Evolutionary conservation across 345 rosid genomes (phyloP).

Genomic region (Odontarrhena argentea): DNA sequence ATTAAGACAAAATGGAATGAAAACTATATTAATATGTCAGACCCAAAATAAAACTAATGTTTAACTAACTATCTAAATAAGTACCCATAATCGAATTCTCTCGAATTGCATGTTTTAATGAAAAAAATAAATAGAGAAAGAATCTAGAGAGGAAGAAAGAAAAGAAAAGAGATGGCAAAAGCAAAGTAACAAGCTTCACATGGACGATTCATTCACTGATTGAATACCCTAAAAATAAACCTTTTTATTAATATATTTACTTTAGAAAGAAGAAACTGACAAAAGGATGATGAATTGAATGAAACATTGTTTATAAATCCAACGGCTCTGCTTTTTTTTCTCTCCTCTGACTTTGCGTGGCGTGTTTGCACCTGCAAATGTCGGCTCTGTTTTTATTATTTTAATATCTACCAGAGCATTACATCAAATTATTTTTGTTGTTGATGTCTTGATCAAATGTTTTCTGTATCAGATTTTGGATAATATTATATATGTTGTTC

Average conservation of each 20-base stretch:
- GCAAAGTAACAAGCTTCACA: slow-evolving; percentile 39
- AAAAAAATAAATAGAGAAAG: neutral
- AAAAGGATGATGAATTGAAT: slow-evolving; percentile 29
- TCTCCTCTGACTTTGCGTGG: slow-evolving; percentile 36
- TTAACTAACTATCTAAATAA: too few relatives aligned
- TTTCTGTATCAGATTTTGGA: too few relatives aligned
- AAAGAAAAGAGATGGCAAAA: neutral
- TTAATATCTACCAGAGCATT: too few relatives aligned
- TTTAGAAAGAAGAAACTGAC: slow-evolving; percentile 35
- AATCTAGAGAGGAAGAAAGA: slow-evolving; percentile 23
- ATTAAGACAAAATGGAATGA: too few relatives aligned
- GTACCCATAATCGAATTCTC: too few relatives aligned
- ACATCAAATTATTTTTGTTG: too few relatives aligned
- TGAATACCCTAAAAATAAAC: neutral
- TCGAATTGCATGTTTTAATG: neutral
- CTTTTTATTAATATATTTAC: neutral
- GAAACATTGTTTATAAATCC: neutral
- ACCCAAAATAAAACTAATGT: too few relatives aligned
- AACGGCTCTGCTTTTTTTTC: slow-evolving; percentile 24
- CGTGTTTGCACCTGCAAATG: slow-evolving; percentile 28
- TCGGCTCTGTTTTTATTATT: slow-evolving; percentile 12
- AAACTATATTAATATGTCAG: too few relatives aligned
- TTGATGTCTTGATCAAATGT: too few relatives aligned
- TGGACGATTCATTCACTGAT: slow-evolving; percentile 36
- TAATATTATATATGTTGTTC: too few relatives aligned